A percentile compares a stretch with the other conserved stretches of the same genome.
phyloP scores from a whole-genome alignment of 108 stramenopile species.

The Skeletonema potamos region DNA sequence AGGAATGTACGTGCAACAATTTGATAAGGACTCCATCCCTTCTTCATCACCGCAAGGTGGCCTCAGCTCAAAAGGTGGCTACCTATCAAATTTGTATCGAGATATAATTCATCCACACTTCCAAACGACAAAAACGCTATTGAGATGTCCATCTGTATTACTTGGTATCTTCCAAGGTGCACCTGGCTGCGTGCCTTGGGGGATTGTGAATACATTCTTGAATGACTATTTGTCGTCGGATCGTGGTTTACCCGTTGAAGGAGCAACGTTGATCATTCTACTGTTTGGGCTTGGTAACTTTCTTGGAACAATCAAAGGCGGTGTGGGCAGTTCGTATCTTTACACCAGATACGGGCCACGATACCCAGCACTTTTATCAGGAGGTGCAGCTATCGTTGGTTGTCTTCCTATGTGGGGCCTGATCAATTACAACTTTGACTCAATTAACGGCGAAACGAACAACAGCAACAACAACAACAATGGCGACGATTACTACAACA shows the following conservation, averaged over 20 bases:
- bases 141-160: slow-evolving; percentile 64
- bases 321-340: slow-evolving; percentile 56
- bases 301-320: slow-evolving; percentile 75
- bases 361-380: slow-evolving; percentile 67
- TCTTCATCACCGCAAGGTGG: not conserved
- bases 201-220: slow-evolving; percentile 80
- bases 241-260: slow-evolving; percentile 72
- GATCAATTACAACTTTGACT: slow-evolving; percentile 49
- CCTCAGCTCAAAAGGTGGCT: not conserved
- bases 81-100: slow-evolving; percentile 5
- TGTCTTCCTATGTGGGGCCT: slow-evolving; percentile 76
- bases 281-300: slow-evolving; percentile 78
- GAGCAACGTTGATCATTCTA: slow-evolving; percentile 69
- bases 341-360: slow-evolving; percentile 57
- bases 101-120: slow-evolving; percentile 26
- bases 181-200: slow-evolving; percentile 86
- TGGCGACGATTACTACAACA: not conserved
- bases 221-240: slow-evolving; percentile 85
- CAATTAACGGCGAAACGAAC: not conserved
- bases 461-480: not conserved
- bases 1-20: slow-evolving; percentile 15
- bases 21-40: not conserved
- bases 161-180: slow-evolving; percentile 81
- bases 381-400: slow-evolving; percentile 52
- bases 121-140: slow-evolving; percentile 38